phyloP scores from a whole-genome alignment of 1,284 basidiomycete species.

The Rhizoctonia solani region DNA sequence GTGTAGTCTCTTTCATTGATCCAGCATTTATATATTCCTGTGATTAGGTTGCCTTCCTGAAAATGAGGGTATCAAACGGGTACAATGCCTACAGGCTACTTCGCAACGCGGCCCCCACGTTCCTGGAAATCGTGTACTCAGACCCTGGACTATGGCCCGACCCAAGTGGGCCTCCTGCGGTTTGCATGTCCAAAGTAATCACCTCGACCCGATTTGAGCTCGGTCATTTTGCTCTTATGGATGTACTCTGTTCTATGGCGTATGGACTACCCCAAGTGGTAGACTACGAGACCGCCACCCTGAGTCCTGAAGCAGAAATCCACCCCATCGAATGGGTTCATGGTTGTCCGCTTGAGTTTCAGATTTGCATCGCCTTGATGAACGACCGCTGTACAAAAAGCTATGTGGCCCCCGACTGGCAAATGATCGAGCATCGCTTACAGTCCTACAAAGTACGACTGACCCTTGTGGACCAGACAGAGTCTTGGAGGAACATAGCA shows the following conservation, averaged over 20 bases:
- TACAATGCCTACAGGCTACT: slow-evolving; percentile 7
- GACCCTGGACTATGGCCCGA: slow-evolving; percentile 2
- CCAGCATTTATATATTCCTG: not conserved
- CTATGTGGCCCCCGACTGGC: not conserved
- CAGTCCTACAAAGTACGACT: not conserved
- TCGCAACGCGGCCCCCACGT: not conserved
- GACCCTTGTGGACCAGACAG: not conserved
- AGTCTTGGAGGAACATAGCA: not conserved
- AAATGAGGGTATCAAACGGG: not conserved
- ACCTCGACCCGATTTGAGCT: slow-evolving; percentile 3
- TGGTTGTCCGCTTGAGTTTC: slow-evolving; percentile 6
- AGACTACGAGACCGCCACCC: slow-evolving; percentile 11
- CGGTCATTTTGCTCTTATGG: not conserved
- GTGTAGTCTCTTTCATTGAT: not conserved
- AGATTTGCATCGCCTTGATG: not conserved
- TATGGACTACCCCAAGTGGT: slow-evolving; percentile 3
- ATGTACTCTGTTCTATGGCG: slow-evolving; percentile 8
- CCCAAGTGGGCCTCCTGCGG: not conserved
- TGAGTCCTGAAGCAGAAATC: not conserved
- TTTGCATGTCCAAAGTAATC: not conserved
- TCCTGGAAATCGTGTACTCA: slow-evolving; percentile 11
- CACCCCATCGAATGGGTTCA: slow-evolving; percentile 25
- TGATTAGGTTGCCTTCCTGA: not conserved
- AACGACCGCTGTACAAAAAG: not conserved
- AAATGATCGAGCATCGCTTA: not conserved